These are phyloP conservation scores for Naumovozyma castellii DNA, from an alignment of 805 yeast species.

Conservation along the genomic window DNA sequence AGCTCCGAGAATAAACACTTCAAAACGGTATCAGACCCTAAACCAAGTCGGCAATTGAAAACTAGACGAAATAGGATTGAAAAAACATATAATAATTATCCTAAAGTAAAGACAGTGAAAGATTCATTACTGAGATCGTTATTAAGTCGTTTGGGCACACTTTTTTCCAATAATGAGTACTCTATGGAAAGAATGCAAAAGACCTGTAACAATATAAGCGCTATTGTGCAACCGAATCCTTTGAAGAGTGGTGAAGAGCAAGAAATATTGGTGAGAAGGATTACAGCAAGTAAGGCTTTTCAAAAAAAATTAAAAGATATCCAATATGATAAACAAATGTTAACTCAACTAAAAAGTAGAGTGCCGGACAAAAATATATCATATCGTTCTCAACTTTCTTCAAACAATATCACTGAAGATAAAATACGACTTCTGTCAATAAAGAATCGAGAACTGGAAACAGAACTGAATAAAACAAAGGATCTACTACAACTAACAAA, in stretches of 20 bases:
- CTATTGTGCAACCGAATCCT: background rate
- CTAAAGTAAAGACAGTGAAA: no score
- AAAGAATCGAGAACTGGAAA: constrained; percentile 4
- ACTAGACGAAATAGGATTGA: background rate
- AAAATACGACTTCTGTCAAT: constrained; percentile 3
- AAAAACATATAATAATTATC: background rate
- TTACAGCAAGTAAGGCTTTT: constrained; percentile 23
- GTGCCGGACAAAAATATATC: background rate
- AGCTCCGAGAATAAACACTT: no score
- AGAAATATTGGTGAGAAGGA: constrained; percentile 12
- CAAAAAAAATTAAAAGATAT: constrained; percentile 21
- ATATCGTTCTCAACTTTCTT: background rate
- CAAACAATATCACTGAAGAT: constrained; percentile 1
- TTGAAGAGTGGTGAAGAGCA: constrained; percentile 1
- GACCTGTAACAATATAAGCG: constrained; percentile 12
- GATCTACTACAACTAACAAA: constrained; percentile 4
- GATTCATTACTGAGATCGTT: no score
- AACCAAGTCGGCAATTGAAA: background rate
- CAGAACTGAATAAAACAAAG: constrained; percentile 3
- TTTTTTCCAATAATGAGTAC: constrained; percentile 17
- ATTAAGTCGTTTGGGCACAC: background rate
- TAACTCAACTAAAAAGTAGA: constrained; percentile 17
- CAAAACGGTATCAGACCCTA: no score
- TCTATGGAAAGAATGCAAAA: constrained; percentile 15
- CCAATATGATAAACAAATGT: constrained; percentile 21